Evolutionary conservation across 345 rosid genomes (phyloP).

Genomic region (Populus nigra): DNA sequence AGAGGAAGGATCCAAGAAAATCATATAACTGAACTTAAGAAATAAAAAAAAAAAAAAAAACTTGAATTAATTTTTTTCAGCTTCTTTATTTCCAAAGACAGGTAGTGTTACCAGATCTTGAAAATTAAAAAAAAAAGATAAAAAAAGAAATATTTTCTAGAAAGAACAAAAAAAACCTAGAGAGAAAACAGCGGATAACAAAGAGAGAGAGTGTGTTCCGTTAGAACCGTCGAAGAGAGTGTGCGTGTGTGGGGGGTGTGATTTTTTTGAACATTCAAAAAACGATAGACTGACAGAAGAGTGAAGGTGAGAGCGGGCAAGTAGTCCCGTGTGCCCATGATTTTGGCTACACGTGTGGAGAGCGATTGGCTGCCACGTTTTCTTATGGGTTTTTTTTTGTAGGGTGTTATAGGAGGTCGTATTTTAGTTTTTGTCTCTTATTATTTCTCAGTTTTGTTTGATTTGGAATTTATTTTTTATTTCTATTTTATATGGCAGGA

Average conservation of each 20-base stretch:
- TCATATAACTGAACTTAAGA: not conserved
- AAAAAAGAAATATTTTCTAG: not conserved
- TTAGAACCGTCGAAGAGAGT: constrained; percentile 1
- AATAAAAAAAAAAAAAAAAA: not conserved
- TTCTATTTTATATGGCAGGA: no score
- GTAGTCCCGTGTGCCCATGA: constrained; percentile 1
- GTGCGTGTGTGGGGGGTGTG: constrained; percentile 1
- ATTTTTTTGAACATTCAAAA: constrained; percentile 71
- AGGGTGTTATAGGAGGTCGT: not conserved
- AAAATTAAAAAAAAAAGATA: not conserved
- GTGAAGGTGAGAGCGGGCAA: constrained; percentile 36
- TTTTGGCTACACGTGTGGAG: not conserved
- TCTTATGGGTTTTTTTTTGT: not conserved
- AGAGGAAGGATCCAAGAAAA: constrained; percentile 32
- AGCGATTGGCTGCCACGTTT: not conserved
- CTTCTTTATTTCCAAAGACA: not conserved
- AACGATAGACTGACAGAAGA: constrained; percentile 19
- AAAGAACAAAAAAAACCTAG: not conserved
- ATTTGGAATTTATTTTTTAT: not conserved
- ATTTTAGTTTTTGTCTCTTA: not conserved
- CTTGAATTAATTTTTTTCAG: not conserved
- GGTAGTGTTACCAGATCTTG: constrained; percentile 25
- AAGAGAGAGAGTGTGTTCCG: not conserved
- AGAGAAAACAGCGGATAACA: constrained; percentile 23
- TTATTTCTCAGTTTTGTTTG: not conserved